Conservation (phyloP, 306 rosid genomes). For the Cyclanthera cordifolia region DNA sequence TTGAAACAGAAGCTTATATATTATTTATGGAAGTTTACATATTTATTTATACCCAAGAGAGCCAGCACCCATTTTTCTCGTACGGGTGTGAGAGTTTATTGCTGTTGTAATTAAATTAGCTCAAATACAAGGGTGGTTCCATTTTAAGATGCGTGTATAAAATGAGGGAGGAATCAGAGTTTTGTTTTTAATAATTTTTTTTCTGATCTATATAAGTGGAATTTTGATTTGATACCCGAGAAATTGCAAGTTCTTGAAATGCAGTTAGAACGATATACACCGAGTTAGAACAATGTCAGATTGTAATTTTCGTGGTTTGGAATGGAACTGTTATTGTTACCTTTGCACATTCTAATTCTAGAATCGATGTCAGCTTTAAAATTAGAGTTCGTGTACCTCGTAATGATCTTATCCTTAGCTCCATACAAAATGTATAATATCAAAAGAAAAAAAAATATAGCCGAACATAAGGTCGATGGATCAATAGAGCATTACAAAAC, state of each 20-base stretch:
- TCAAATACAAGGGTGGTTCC: neutral
- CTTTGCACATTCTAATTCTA: too few relatives aligned
- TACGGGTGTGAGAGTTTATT: slow-evolving; percentile 21
- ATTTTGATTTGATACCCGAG: neutral
- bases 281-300: too few relatives aligned
- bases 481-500: too few relatives aligned
- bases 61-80: slow-evolving; percentile 28
- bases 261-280: too few relatives aligned
- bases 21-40: neutral
- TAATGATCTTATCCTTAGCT: too few relatives aligned
- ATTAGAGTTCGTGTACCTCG: too few relatives aligned
- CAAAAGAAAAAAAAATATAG: too few relatives aligned
- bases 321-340: too few relatives aligned
- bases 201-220: neutral
- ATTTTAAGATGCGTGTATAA: neutral
- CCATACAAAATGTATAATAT: too few relatives aligned
- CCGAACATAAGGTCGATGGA: too few relatives aligned
- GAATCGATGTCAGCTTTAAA: too few relatives aligned
- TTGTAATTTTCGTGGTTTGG: too few relatives aligned
- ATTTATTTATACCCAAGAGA: slow-evolving; percentile 9
- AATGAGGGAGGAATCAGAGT: neutral
- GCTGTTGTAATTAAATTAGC: neutral
- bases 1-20: neutral
- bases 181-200: neutral
- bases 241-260: neutral